phyloP scores from a whole-genome alignment of 139 green algal genomes.

The Astrephomene gubernaculifera region DNA sequence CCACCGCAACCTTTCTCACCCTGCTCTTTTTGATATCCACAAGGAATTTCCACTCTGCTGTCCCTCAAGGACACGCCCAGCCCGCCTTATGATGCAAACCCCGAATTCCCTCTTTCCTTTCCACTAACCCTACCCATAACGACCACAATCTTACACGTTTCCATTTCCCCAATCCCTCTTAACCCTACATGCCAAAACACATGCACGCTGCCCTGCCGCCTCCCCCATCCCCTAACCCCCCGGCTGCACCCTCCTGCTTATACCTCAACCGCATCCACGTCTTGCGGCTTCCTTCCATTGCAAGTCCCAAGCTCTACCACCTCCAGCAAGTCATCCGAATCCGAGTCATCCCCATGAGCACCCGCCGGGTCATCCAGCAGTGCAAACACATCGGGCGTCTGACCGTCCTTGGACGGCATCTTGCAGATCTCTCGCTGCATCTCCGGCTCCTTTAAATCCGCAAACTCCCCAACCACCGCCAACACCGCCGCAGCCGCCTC shows the following conservation, averaged over 20 bases:
- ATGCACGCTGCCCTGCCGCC: too few species aligned
- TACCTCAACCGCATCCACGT: background rate
- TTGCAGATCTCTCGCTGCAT: slow-evolving; percentile 21
- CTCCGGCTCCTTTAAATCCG: background rate
- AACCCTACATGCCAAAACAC: too few species aligned
- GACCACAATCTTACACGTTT: too few species aligned
- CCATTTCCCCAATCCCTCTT: too few species aligned
- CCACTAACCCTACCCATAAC: background rate
- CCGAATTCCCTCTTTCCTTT: background rate
- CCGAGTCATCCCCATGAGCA: background rate
- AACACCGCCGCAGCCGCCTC: background rate
- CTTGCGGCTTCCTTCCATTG: background rate
- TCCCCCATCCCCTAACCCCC: too few species aligned
- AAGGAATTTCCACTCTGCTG: too few species aligned
- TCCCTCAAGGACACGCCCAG: background rate
- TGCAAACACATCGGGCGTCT: slow-evolving; percentile 5
- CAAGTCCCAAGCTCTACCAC: background rate
- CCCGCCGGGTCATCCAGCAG: background rate
- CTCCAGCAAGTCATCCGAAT: slow-evolving; percentile 5
- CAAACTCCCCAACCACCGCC: background rate
- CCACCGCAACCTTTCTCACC: too few species aligned
- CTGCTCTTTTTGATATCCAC: too few species aligned
- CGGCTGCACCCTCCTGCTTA: background rate
- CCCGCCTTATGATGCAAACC: background rate
- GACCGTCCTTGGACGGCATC: background rate